Percentiles rank a stretch among this genome's conserved stretches.
Evolutionary conservation across 208 protist genomes (phyloP).

Genomic region (Crithidia thermophila): DNA sequence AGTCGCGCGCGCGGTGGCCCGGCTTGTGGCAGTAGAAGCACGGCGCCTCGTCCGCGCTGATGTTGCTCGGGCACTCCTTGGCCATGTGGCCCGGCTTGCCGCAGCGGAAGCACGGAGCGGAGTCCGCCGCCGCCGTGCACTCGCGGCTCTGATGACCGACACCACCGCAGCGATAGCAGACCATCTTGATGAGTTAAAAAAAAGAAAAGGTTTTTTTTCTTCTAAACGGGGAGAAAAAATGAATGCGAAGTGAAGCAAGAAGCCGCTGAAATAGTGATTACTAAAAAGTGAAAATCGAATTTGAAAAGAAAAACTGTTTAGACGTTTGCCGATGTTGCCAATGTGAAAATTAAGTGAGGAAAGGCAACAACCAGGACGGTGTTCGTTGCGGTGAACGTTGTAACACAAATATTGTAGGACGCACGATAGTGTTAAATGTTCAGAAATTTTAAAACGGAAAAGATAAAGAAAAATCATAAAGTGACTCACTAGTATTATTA

Average conservation of each 20-base stretch:
- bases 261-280: neutral
- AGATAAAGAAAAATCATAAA: too few species aligned
- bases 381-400: too few species aligned
- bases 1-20: slow-evolving; percentile 87
- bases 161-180: slow-evolving; percentile 88
- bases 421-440: too few species aligned
- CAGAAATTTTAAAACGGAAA: too few species aligned
- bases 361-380: neutral
- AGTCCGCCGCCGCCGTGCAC: slow-evolving; percentile 53
- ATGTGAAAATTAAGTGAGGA: neutral
- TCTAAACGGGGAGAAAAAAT: neutral
- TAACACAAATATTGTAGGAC: too few species aligned
- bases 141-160: slow-evolving; percentile 81
- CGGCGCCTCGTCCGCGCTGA: slow-evolving; percentile 62
- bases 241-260: neutral
- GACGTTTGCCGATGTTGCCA: neutral
- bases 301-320: neutral
- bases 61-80: slow-evolving; percentile 72
- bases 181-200: slow-evolving; percentile 43
- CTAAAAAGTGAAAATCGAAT: neutral
- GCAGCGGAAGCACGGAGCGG: slow-evolving; percentile 81
- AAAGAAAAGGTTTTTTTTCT: too few species aligned
- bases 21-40: slow-evolving; percentile 91
- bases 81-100: slow-evolving; percentile 80
- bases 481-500: too few species aligned